Conservation (phyloP, 495 filamentous ascomycete genomes). For the Chaetomium tenue region DNA sequence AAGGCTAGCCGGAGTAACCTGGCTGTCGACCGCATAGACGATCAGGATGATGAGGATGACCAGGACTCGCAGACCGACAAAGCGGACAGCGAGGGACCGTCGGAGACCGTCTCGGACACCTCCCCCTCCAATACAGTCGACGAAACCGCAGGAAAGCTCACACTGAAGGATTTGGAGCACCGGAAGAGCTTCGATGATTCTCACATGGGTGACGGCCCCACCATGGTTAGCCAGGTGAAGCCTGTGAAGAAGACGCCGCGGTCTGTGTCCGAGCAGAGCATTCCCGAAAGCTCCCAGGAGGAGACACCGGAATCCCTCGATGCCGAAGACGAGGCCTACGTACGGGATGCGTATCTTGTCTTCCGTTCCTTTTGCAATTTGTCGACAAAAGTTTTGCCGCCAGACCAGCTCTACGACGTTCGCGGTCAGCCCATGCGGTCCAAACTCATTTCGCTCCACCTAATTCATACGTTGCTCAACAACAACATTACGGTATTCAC, state of each 20-base stretch:
- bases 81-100: conserved; percentile 43
- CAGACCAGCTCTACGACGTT: conserved; percentile 89
- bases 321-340: conserved; percentile 93
- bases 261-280: conserved; percentile 57
- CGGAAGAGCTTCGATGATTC: conserved; percentile 92
- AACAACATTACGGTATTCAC: conserved; percentile 86
- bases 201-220: conserved; percentile 84
- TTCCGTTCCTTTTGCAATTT: conserved; percentile 97
- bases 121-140: conserved; percentile 51
- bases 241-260: conserved; percentile 51
- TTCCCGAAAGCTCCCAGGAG: conserved; percentile 47
- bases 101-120: conserved; percentile 51
- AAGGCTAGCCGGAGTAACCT: conserved; percentile 49
- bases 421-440: conserved; percentile 95
- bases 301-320: conserved; percentile 64
- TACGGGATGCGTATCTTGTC: conserved; percentile 94
- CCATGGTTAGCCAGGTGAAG: conserved; percentile 83
- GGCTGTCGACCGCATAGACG: conserved; percentile 44
- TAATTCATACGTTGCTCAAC: conserved; percentile 90
- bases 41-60: conserved; percentile 27
- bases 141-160: conserved; percentile 71
- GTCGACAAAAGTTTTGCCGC: conserved; percentile 81
- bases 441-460: conserved; percentile 89
- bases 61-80: conserved; percentile 34
- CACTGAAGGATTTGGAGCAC: conserved; percentile 92